Evolutionary conservation across 163 green algal genomes (phyloP).

Genomic region (Scenedesmus sp.): DNA sequence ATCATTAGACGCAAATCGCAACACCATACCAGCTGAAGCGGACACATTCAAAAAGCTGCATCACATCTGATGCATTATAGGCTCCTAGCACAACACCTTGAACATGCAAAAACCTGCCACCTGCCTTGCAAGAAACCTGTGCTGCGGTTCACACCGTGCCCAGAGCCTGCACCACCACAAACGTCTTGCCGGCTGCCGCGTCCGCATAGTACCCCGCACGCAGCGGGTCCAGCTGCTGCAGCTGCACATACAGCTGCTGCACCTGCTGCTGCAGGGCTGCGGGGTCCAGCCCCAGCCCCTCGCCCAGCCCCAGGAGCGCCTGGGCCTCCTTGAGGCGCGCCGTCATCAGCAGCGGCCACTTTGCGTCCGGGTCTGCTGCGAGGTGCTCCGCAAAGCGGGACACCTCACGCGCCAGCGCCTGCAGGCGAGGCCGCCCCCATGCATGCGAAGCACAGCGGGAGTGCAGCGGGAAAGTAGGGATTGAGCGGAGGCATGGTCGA

Average conservation of each 20-base stretch:
- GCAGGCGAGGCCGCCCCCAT: too few species aligned
- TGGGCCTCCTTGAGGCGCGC: constrained; percentile 75
- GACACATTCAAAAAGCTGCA: too few species aligned
- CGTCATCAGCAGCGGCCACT: constrained; percentile 86
- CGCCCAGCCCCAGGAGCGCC: constrained; percentile 52
- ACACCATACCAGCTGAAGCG: too few species aligned
- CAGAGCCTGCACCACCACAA: constrained; percentile 65
- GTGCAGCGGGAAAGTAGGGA: too few species aligned
- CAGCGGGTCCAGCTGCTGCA: constrained; percentile 80
- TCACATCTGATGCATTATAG: too few species aligned
- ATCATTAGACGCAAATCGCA: too few species aligned
- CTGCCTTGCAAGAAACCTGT: too few species aligned
- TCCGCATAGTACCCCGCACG: constrained; percentile 84
- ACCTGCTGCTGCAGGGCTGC: constrained; percentile 54
- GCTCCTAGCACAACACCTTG: too few species aligned
- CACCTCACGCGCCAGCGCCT: constrained; percentile 72
- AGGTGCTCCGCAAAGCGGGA: constrained; percentile 71
- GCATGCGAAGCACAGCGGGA: not conserved
- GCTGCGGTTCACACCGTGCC: constrained; percentile 40
- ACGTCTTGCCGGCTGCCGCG: constrained; percentile 69
- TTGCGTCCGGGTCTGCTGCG: constrained; percentile 77
- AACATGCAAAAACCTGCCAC: too few species aligned
- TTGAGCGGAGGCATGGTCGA: too few species aligned
- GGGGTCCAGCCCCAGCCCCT: constrained; percentile 3
- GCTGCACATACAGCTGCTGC: constrained; percentile 61